Base-by-base conservation (phyloP, 768 basidiomycete species). In the Boletus insuetus region DNA sequence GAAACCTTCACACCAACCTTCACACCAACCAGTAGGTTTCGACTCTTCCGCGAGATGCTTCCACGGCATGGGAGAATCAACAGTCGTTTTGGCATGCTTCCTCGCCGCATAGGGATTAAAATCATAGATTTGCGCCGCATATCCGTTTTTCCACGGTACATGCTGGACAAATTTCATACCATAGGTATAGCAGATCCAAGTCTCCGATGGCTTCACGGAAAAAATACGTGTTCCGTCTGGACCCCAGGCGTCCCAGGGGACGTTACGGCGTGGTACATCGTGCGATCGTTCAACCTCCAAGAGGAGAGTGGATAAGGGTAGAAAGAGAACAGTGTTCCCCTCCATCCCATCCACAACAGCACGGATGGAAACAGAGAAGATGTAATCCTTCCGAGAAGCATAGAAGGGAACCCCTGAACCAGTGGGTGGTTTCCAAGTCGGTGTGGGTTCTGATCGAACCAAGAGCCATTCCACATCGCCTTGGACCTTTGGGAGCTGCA, bases 291-390 rank as follows among this genome's bases (percentile, higher is more conserved):
- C 61, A 24, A 73, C 64, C 51, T 67, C 56, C 34, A 39, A 44
- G 46, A 69, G 63, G 3, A 73, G 32, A 11, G 66, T 67, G 46
- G 74, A 73, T 22, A 67, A 9, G 19, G 34, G 38, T 19, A 39
- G 12, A 49, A 6, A 44, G 51, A 12, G 34, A 59, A 60, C 66
- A 54, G 13, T 94, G 69, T 4, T 92, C 93, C 67, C 94, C 92
- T 63, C 56, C 5, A 8, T 20, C 1, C 49, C 58, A 2, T 22
- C 49, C 37, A 40, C 53, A 20, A 49, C 2, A 29, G 65, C 34
- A 20, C 60, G 64, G 32, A 70, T 47, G 16, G 58, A 54, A 39
- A 75, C 56, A 3, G 70, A 64, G 54, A 74, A 71, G 38, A 75
- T 59, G 26, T 69, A 66, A 49, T 74, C 63, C 40, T 56, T 59